phyloP scores from a whole-genome alignment of 2,329 filamentous ascomycete species.

The Cordyceps cateniannulata region DNA sequence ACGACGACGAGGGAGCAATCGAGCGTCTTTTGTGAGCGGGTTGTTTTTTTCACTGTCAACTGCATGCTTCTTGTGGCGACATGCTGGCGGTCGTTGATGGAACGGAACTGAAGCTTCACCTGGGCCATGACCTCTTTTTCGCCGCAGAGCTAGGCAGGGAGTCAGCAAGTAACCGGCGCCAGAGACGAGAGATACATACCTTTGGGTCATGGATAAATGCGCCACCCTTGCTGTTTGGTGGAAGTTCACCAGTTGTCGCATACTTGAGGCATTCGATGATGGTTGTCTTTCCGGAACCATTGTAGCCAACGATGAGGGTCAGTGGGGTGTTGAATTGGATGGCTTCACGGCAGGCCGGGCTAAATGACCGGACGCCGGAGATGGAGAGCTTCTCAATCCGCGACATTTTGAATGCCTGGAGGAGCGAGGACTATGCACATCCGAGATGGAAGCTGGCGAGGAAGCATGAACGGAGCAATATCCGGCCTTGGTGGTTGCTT shows the following conservation, averaged over 20 bases:
- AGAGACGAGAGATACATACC: conserved; percentile 30
- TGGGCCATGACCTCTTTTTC: conserved; percentile 88
- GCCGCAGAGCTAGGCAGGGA: conserved; percentile 53
- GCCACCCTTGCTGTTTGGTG: conserved; percentile 82
- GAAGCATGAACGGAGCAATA: not conserved
- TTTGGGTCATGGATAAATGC: conserved; percentile 98
- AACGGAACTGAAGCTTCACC: conserved; percentile 82
- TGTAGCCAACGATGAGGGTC: conserved; percentile 93
- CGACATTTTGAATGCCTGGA: conserved; percentile 46
- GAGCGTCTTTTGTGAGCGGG: conserved; percentile 71
- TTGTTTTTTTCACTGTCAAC: conserved; percentile 77
- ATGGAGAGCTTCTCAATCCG: conserved; percentile 88
- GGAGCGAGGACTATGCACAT: not conserved
- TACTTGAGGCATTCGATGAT: conserved; percentile 99
- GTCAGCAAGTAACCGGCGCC: not conserved
- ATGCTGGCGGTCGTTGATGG: conserved; percentile 70
- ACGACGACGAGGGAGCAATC: conserved; percentile 72
- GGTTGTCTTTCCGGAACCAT: conserved; percentile 96
- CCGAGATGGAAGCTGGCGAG: not conserved
- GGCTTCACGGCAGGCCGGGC: conserved; percentile 63
- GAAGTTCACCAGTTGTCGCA: conserved; percentile 88
- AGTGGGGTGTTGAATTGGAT: conserved; percentile 87
- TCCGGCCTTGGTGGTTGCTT: not conserved
- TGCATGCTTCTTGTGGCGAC: conserved; percentile 80
- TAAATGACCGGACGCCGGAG: conserved; percentile 78